Evolutionary conservation across 345 rosid species (phyloP), one percentile per base, ranked within the genome.

Genomic region (Atalantia buxifolia): DNA sequence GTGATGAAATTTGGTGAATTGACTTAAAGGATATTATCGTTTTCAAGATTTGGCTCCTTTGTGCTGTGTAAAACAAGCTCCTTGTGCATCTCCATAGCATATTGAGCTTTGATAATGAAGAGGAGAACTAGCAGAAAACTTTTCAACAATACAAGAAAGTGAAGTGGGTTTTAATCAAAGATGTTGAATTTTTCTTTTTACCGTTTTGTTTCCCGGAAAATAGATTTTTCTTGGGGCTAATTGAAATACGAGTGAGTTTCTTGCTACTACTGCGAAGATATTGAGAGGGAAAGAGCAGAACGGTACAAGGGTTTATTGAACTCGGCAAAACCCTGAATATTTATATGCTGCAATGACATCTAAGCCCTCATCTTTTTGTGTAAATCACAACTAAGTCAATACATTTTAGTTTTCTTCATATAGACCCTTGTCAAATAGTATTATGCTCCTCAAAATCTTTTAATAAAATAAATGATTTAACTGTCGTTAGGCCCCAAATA

Each of bases 71-170:
- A n/a, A 78, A 81, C 66, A 80, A 80, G 57, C 79, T 55, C 81
- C 79, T 45, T 31, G 68, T 84, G 82, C 24, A 81, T 85, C 86
- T 86, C 86, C 89, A 77, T 83, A 84, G 81, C 90, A 86, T 86
- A 74, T 30, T 84, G 57, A 25, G 72, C 35, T 45, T 42, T 25
- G 57, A 21, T 25, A 69, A 45, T 24, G 4, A 9, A 69, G 55
- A 38, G n/a, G 31, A 42, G 31, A 42, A 42, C 31, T 71, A n/a
- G 30, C 60, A 59, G 33, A 61, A 59, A 61, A 4, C 6, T 61
- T 12, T 13, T 42, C 22, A 45, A 40, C 30, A 38, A 70, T 35
- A 16, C 7, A 3, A 42, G n/a, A 27, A 25, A 45, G 14, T 27
- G 24, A 7, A 27, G 30, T 18, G 38, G 60, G n/a, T 16, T 45